These are phyloP conservation scores for Anthracocystis setariae DNA, from an alignment of 1,284 basidiomycete genomes.

Conservation along the genomic window DNA sequence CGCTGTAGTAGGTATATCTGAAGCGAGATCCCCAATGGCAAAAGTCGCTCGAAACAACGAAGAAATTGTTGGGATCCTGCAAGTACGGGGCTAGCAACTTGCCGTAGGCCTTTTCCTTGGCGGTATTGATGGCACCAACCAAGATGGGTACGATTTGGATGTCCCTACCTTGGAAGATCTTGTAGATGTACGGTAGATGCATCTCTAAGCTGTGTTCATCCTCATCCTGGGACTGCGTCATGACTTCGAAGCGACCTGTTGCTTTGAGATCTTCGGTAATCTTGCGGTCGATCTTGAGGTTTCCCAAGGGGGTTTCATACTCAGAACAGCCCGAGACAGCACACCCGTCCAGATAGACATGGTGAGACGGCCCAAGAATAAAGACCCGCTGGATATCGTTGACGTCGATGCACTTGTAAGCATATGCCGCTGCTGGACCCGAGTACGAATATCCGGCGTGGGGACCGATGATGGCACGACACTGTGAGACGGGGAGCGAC, in stretches of 20 bases:
- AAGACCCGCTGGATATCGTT: conserved; percentile 85
- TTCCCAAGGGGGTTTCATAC: conserved; percentile 88
- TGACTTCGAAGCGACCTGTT: conserved; percentile 78
- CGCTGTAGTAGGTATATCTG: conserved; percentile 89
- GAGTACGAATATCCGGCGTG: conserved; percentile 97
- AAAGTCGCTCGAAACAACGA: conserved; percentile 93
- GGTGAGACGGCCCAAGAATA: conserved; percentile 94
- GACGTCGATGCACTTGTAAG: conserved; percentile 87
- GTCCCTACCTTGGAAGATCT: conserved; percentile 83
- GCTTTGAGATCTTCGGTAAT: conserved; percentile 76
- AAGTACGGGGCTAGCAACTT: conserved; percentile 82
- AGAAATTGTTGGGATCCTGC: conserved; percentile 79
- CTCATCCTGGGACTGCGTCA: conserved; percentile 80
- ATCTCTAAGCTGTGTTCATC: conserved; percentile 98
- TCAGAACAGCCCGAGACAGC: conserved; percentile 80
- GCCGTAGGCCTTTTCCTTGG: conserved; percentile 76
- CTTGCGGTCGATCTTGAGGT: conserved; percentile 79
- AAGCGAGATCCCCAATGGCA: conserved; percentile 90
- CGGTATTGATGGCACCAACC: conserved; percentile 81
- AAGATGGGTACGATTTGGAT: conserved; percentile 89
- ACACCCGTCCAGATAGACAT: conserved; percentile 86
- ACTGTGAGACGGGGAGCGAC: conserved; percentile 76
- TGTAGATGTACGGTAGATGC: conserved; percentile 92
- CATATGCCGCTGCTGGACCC: conserved; percentile 92
- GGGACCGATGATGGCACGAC: conserved; percentile 95